Conservation (phyloP, 73 alveolate genomes). For the Paramecium sexaurelia region DNA sequence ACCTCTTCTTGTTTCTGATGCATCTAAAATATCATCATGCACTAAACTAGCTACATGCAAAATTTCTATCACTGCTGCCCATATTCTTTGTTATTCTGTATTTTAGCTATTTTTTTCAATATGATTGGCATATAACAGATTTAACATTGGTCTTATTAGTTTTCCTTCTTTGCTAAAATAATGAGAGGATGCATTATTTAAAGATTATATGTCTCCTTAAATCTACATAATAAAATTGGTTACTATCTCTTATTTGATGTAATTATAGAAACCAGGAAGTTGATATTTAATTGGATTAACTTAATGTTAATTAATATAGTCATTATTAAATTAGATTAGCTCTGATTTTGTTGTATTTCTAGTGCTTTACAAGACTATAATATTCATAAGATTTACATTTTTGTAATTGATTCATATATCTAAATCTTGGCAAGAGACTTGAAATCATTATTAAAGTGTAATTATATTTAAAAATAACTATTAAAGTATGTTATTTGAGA, state of each 20-base stretch:
- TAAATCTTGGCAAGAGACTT: background rate
- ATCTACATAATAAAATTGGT: background rate
- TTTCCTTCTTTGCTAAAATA: slow-evolving; percentile 67
- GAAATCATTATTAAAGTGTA: background rate
- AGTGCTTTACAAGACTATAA: background rate
- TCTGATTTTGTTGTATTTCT: background rate
- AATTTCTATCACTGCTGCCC: slow-evolving; percentile 68
- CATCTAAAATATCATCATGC: slow-evolving; percentile 61
- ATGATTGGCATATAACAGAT: slow-evolving; percentile 8
- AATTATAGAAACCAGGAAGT: slow-evolving; percentile 13
- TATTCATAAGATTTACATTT: background rate
- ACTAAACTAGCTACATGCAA: slow-evolving; percentile 60
- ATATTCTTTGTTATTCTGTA: slow-evolving; percentile 7
- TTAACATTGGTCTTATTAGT: slow-evolving; percentile 60
- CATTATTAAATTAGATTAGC: background rate
- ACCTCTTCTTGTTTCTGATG: slow-evolving; percentile 41
- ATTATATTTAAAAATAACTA: background rate
- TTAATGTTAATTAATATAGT: background rate
- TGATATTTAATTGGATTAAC: background rate
- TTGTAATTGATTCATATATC: background rate
- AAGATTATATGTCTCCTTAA: slow-evolving; percentile 2
- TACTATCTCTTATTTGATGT: slow-evolving; percentile 12
- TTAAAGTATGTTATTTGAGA: slow-evolving; percentile 25
- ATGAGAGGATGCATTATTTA: slow-evolving; percentile 55
- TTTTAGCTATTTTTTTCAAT: background rate